phyloP scores from a whole-genome alignment of 1,284 basidiomycete genomes.

The Ganoderma sinense region DNA sequence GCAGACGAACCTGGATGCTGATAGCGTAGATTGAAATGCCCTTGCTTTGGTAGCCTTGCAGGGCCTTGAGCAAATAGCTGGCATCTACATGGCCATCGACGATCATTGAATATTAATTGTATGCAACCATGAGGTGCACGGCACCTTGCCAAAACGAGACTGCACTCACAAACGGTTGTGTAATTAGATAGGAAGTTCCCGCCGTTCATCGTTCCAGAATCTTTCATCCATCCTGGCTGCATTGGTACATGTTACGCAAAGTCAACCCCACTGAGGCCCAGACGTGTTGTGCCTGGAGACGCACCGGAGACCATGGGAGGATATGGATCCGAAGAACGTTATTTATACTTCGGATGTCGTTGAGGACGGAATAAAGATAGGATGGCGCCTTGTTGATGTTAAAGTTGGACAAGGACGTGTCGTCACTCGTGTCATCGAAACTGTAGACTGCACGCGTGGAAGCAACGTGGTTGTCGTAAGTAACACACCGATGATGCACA shows the following conservation, averaged over 20 bases:
- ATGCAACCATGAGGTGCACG: too few relatives aligned
- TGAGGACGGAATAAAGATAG: slow-evolving; percentile 51
- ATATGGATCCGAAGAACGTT: slow-evolving; percentile 49
- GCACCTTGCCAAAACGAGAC: not conserved
- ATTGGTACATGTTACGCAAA: not conserved
- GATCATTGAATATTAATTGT: not conserved
- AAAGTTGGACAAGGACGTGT: slow-evolving; percentile 52
- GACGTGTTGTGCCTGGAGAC: slow-evolving; percentile 25
- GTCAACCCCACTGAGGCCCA: not conserved
- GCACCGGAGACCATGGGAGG: slow-evolving; percentile 58
- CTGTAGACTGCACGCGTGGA: slow-evolving; percentile 50
- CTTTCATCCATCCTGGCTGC: slow-evolving; percentile 63
- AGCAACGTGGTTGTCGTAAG: slow-evolving; percentile 10
- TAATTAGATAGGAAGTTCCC: slow-evolving; percentile 49
- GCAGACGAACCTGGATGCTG: slow-evolving; percentile 41
- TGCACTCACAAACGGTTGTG: slow-evolving; percentile 44
- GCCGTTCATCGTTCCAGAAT: slow-evolving; percentile 50
- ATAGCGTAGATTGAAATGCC: slow-evolving; percentile 54
- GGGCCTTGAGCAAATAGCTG: slow-evolving; percentile 42
- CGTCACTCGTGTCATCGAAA: slow-evolving; percentile 52
- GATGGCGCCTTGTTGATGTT: slow-evolving; percentile 50
- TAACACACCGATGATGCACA: slow-evolving; percentile 11
- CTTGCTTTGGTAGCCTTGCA: slow-evolving; percentile 53
- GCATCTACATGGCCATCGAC: slow-evolving; percentile 18
- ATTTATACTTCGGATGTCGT: slow-evolving; percentile 55